These are phyloP conservation scores for Passalora sequoiae DNA, from an alignment of 2,329 filamentous ascomycete genomes.

Conservation along the genomic window DNA sequence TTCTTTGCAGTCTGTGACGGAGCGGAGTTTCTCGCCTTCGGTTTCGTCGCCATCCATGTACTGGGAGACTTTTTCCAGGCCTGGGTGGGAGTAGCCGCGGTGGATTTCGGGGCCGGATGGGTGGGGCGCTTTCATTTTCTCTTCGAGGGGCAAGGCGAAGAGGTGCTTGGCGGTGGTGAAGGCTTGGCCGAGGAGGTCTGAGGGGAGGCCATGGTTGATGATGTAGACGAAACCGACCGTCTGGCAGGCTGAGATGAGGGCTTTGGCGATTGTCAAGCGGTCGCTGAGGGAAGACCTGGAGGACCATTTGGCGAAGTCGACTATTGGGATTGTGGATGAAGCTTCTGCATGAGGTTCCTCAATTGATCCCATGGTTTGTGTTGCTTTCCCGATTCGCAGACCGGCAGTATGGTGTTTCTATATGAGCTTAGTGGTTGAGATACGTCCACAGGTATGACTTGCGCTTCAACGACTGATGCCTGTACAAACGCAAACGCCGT, in stretches of 20 bases:
- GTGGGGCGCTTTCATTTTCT: slow-evolving; percentile 38
- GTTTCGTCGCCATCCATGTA: slow-evolving; percentile 13
- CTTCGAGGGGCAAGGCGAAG: slow-evolving; percentile 34
- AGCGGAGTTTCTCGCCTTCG: slow-evolving; percentile 10
- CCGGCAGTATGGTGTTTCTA: too few species aligned
- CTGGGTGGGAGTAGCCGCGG: slow-evolving; percentile 37
- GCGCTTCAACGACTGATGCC: too few species aligned
- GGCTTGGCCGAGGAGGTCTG: slow-evolving; percentile 28
- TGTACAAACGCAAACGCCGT: too few species aligned
- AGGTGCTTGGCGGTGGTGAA: slow-evolving; percentile 33
- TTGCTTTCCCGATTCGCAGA: too few species aligned
- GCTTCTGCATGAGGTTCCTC: background rate
- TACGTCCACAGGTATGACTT: too few species aligned
- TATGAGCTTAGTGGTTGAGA: too few species aligned
- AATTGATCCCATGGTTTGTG: slow-evolving; percentile 13
- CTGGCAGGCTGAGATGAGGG: slow-evolving; percentile 38
- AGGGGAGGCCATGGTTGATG: slow-evolving; percentile 36
- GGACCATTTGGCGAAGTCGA: slow-evolving; percentile 23
- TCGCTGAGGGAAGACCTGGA: background rate
- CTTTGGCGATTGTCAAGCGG: slow-evolving; percentile 21
- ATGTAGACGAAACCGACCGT: slow-evolving; percentile 41
- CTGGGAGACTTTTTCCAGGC: slow-evolving; percentile 35
- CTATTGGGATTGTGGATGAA: slow-evolving; percentile 17
- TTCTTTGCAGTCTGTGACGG: slow-evolving; percentile 28
- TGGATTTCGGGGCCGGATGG: slow-evolving; percentile 37